phyloP scores from a whole-genome alignment of 768 basidiomycete genomes.

The Lentinus tigrinus region DNA sequence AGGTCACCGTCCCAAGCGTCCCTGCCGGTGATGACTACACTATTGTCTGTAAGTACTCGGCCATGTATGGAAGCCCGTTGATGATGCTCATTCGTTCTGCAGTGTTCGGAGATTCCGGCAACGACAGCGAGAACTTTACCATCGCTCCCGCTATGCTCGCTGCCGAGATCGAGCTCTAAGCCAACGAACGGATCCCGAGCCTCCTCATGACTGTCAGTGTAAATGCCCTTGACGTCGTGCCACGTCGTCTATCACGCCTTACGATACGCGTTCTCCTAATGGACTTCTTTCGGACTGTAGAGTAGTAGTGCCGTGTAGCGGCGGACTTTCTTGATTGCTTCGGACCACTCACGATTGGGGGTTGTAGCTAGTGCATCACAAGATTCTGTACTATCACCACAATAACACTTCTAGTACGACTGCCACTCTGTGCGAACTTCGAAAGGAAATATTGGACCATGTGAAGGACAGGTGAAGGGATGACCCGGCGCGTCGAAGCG shows the following conservation, averaged over 20 bases:
- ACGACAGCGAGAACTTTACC: conserved; percentile 40
- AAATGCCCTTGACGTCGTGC: conserved; percentile 6
- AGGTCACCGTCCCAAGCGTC: conserved; percentile 39
- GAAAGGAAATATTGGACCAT: too few relatives aligned
- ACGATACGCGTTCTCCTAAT: conserved; percentile 5
- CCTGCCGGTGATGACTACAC: conserved; percentile 32
- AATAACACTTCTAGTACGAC: background rate
- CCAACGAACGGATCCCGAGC: background rate
- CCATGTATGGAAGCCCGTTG: background rate
- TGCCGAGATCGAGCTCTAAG: background rate
- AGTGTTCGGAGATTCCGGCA: conserved; percentile 53
- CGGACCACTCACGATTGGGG: background rate
- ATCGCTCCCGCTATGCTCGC: conserved; percentile 22
- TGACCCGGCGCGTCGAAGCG: too few relatives aligned
- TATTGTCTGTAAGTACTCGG: conserved; percentile 41
- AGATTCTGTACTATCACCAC: conserved; percentile 7
- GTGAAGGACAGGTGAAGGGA: background rate
- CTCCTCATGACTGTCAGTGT: background rate
- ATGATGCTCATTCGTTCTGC: background rate
- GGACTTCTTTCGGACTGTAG: conserved; percentile 3
- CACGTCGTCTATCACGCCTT: background rate
- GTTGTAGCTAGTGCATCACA: background rate
- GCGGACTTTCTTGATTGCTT: conserved; percentile 6
- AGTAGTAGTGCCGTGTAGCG: background rate
- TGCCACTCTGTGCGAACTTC: too few relatives aligned